Conservation (phyloP, 129 eudicot species). For the Kitagawia praeruptora region DNA sequence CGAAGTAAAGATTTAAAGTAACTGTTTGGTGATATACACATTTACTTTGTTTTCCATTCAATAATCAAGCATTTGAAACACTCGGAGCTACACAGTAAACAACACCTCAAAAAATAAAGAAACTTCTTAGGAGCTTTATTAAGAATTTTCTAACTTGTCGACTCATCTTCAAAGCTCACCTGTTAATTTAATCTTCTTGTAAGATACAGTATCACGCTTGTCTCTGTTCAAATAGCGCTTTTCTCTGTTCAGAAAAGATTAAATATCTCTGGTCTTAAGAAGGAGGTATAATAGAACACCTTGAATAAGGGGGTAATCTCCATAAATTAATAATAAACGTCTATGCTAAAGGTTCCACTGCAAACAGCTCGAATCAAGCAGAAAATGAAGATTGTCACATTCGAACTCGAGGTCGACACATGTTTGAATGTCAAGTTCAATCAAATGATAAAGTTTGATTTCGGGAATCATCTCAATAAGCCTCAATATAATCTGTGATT, state of each 20-base stretch:
- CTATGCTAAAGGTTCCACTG: no score
- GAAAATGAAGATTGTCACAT: background rate
- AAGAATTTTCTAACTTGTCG: slow-evolving; percentile 1
- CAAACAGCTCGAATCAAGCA: background rate
- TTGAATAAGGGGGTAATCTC: no score
- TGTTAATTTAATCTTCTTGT: background rate
- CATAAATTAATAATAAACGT: no score
- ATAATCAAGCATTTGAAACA: slow-evolving; percentile 2
- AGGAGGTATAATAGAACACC: no score
- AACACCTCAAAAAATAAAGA: background rate
- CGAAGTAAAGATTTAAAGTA: background rate
- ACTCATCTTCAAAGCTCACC: background rate
- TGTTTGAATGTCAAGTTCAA: background rate
- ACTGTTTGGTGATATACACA: slow-evolving; percentile 1
- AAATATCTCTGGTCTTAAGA: background rate
- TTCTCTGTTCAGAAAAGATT: background rate
- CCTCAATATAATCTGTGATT: no score
- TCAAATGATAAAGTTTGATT: no score
- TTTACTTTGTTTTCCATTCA: slow-evolving; percentile 4
- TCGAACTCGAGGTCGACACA: no score
- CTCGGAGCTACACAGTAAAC: background rate
- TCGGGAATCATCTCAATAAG: background rate
- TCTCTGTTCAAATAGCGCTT: background rate
- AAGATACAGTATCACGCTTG: background rate
- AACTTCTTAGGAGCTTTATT: background rate